phyloP scores from a whole-genome alignment of 352 stramenopile genomes.

The Globisporangium alternatum region DNA sequence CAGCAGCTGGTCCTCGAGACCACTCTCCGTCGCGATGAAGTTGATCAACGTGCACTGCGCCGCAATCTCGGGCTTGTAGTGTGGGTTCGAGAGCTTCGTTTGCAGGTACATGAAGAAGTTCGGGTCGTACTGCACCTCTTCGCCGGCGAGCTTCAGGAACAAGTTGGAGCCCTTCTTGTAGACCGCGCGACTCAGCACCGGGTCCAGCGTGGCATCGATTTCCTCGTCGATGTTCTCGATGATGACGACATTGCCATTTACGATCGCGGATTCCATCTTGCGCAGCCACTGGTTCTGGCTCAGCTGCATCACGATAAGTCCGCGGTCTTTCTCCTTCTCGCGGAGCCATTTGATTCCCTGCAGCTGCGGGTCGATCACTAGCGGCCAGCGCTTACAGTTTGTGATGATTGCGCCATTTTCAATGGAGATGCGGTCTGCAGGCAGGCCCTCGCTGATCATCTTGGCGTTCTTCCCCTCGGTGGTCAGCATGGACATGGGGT shows the following conservation, averaged over 20 bases:
- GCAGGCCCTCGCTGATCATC: slow-evolving; percentile 97
- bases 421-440: slow-evolving; percentile 96
- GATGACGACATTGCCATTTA: slow-evolving; percentile 95
- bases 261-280: slow-evolving; percentile 93
- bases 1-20: slow-evolving; percentile 95
- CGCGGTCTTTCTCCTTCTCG: slow-evolving; percentile 92
- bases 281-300: slow-evolving; percentile 96
- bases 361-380: slow-evolving; percentile 97
- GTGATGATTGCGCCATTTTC: slow-evolving; percentile 98
- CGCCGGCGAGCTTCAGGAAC: slow-evolving; percentile 93
- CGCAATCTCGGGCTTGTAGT: slow-evolving; percentile 98
- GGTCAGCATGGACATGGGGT: slow-evolving; percentile 95
- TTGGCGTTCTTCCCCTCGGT: slow-evolving; percentile 96
- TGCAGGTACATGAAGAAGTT: slow-evolving; percentile 97
- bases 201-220: slow-evolving; percentile 96
- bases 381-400: slow-evolving; percentile 96
- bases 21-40: slow-evolving; percentile 96
- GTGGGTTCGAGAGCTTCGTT: slow-evolving; percentile 96
- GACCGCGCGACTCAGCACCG: slow-evolving; percentile 93
- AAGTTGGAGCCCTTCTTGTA: slow-evolving; percentile 95
- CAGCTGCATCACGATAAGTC: slow-evolving; percentile 92
- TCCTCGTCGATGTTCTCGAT: slow-evolving; percentile 98
- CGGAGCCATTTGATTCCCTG: slow-evolving; percentile 99
- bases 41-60: slow-evolving; percentile 97
- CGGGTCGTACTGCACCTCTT: slow-evolving; percentile 97